Conservation (phyloP, 805 yeast species). For the Saturnispora diversa region DNA sequence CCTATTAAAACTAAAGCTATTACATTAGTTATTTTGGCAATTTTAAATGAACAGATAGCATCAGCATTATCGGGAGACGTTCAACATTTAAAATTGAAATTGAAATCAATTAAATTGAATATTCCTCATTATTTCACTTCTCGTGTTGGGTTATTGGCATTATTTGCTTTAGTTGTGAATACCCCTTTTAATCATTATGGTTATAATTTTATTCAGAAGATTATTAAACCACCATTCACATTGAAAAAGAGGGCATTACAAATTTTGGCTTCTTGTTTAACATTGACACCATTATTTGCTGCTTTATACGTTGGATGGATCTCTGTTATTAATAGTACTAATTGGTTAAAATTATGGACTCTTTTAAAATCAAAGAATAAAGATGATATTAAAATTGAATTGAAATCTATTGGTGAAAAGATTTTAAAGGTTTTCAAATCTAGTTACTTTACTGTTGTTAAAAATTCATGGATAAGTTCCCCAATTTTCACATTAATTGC, state of each 20-base stretch:
- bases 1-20: constrained; percentile 54
- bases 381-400: constrained; percentile 11
- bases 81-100: not conserved
- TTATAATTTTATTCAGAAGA: constrained; percentile 37
- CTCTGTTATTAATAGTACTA: constrained; percentile 37
- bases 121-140: constrained; percentile 36
- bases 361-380: not conserved
- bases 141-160: constrained; percentile 45
- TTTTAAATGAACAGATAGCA: constrained; percentile 53
- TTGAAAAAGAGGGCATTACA: constrained; percentile 38
- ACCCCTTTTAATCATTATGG: constrained; percentile 54
- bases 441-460: constrained; percentile 41
- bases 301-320: constrained; percentile 45
- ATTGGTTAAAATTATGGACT: constrained; percentile 3
- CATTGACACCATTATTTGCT: constrained; percentile 48
- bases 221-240: constrained; percentile 39
- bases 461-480: constrained; percentile 47
- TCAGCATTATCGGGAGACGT: constrained; percentile 41
- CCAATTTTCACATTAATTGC: constrained; percentile 45
- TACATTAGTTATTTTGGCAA: constrained; percentile 48
- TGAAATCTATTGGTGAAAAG: constrained; percentile 15
- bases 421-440: constrained; percentile 29
- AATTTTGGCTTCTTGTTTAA: constrained; percentile 41
- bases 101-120: constrained; percentile 17
- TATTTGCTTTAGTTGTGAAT: constrained; percentile 46